These are phyloP conservation scores for Ganoderma meredithae DNA, from an alignment of 1,284 basidiomycete species.

Conservation along the genomic window DNA sequence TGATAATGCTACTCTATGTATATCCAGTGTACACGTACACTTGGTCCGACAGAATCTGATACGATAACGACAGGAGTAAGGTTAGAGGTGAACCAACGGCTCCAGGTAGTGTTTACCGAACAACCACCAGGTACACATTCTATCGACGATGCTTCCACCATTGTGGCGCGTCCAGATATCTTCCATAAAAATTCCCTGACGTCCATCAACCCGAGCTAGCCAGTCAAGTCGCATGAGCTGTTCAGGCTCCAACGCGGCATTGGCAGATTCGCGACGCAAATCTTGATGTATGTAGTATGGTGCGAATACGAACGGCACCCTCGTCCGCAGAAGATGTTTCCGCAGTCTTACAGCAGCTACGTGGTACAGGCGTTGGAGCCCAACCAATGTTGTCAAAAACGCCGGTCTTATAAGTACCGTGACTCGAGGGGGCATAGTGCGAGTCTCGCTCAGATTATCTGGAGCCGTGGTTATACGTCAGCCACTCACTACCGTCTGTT, in stretches of 20 bases:
- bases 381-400: neutral
- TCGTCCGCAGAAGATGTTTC: neutral
- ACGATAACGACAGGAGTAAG: neutral
- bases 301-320: slow-evolving; percentile 4
- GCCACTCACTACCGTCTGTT: neutral
- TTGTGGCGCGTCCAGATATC: neutral
- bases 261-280: neutral
- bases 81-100: neutral
- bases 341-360: neutral
- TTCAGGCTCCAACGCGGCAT: neutral
- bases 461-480: neutral
- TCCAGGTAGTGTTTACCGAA: slow-evolving; percentile 1
- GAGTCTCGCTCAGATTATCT: neutral
- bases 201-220: neutral
- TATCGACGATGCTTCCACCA: neutral
- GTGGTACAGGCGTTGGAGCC: neutral
- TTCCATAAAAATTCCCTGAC: slow-evolving; percentile 5
- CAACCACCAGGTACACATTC: neutral
- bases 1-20: neutral
- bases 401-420: slow-evolving; percentile 2
- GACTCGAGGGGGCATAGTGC: neutral
- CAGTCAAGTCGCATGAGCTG: slow-evolving; percentile 12
- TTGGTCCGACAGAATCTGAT: neutral
- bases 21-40: neutral
- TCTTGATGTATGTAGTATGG: slow-evolving; percentile 10